These are phyloP conservation scores for Microdochium paspali DNA, from an alignment of 2,329 filamentous ascomycete species.

Conservation along the genomic window DNA sequence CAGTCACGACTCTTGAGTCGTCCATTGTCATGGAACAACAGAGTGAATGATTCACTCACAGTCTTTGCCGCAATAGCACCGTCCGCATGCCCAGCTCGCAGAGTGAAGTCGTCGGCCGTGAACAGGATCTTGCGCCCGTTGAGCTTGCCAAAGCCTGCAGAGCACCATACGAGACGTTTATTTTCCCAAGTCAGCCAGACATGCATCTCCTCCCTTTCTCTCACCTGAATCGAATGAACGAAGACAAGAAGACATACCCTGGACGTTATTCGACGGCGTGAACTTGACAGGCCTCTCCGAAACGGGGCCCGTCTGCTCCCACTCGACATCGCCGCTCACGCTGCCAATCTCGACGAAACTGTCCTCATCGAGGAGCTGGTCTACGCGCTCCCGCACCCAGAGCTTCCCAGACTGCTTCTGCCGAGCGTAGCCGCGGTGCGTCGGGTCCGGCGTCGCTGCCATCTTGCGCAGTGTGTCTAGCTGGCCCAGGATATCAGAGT, in stretches of 20 bases:
- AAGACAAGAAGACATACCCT: slow-evolving; percentile 31
- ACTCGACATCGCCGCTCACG: slow-evolving; percentile 47
- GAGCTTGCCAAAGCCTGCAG: slow-evolving; percentile 32
- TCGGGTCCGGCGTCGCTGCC: slow-evolving; percentile 43
- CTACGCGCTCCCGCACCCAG: slow-evolving; percentile 53
- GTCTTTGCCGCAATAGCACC: slow-evolving; percentile 48
- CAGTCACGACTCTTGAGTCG: background rate
- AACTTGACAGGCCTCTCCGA: slow-evolving; percentile 39
- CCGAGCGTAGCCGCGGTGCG: slow-evolving; percentile 47
- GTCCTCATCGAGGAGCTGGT: slow-evolving; percentile 44
- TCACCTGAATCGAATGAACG: too few relatives aligned
- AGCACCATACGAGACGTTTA: background rate
- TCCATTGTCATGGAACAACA: too few relatives aligned
- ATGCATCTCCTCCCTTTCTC: background rate
- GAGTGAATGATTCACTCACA: slow-evolving; percentile 1
- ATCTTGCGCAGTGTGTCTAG: slow-evolving; percentile 39
- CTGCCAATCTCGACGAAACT: slow-evolving; percentile 52
- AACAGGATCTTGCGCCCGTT: slow-evolving; percentile 45
- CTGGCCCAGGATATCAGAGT: slow-evolving; percentile 51
- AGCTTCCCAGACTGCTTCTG: slow-evolving; percentile 56
- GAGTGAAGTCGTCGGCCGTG: slow-evolving; percentile 55
- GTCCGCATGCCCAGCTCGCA: slow-evolving; percentile 55
- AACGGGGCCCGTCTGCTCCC: slow-evolving; percentile 42
- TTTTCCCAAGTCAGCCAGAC: background rate
- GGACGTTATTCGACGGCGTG: slow-evolving; percentile 52